Conservation (phyloP, 805 yeast species). For the Kuraishia piskuri region DNA sequence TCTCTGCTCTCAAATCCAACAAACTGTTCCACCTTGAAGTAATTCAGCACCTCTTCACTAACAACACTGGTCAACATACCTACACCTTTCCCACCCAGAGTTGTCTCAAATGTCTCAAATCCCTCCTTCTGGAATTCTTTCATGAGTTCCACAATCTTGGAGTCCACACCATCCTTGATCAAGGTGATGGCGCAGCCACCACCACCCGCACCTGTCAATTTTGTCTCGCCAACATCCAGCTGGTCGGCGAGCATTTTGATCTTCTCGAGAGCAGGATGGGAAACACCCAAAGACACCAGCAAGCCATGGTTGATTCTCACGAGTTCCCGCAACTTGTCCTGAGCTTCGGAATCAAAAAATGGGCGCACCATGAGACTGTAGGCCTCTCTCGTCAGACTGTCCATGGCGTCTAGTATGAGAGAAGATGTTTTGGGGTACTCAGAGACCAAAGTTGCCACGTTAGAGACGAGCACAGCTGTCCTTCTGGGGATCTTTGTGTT, state of each 20-base stretch:
- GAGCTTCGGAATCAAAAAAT: constrained; percentile 31
- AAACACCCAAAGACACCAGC: constrained; percentile 77
- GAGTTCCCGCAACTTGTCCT: constrained; percentile 44
- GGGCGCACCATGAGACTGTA: constrained; percentile 53
- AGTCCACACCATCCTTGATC: constrained; percentile 37
- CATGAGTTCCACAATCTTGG: constrained; percentile 26
- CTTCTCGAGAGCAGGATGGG: constrained; percentile 84
- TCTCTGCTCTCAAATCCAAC: constrained; percentile 28
- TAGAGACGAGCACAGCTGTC: constrained; percentile 75
- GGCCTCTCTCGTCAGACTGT: constrained; percentile 63
- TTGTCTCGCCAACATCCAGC: constrained; percentile 70
- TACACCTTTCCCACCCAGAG: constrained; percentile 86
- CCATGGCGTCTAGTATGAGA: constrained; percentile 70
- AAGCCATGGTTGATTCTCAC: constrained; percentile 83
- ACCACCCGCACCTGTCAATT: constrained; percentile 97
- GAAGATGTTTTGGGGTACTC: constrained; percentile 46
- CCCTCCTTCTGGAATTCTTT: constrained; percentile 34
- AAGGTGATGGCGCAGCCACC: constrained; percentile 97
- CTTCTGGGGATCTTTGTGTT: constrained; percentile 84
- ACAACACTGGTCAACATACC: constrained; percentile 33
- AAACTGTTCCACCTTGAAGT: constrained; percentile 26
- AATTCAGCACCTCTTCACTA: constrained; percentile 2
- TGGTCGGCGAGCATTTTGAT: constrained; percentile 61
- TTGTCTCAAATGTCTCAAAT: constrained; percentile 69
- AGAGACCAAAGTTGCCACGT: constrained; percentile 50